Percentiles rank a stretch among this genome's conserved stretches.
Conservation (phyloP, 805 yeast species). For the Cyberlindnera meyerae region DNA sequence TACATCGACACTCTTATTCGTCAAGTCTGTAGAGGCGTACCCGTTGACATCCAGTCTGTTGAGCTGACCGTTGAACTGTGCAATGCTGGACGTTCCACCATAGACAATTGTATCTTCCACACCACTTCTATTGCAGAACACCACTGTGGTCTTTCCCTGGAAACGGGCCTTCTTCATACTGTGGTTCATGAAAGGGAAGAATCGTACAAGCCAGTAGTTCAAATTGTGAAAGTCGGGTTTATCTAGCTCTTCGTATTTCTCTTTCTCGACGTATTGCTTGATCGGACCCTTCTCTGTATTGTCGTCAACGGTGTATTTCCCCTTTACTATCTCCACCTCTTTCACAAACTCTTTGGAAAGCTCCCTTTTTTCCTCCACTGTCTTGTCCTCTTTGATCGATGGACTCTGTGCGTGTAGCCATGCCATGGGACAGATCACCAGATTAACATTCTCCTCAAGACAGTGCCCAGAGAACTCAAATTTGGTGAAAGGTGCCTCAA, state of each 20-base stretch:
- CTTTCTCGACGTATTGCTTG: slow-evolving; percentile 12
- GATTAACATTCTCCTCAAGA: slow-evolving; percentile 39
- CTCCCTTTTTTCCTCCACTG: slow-evolving; percentile 14
- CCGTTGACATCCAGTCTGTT: slow-evolving; percentile 16
- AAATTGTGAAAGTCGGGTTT: slow-evolving; percentile 46
- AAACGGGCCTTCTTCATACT: slow-evolving; percentile 6
- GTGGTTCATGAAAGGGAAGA: slow-evolving; percentile 55
- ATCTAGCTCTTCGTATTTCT: slow-evolving; percentile 27
- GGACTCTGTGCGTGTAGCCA: slow-evolving; percentile 63
- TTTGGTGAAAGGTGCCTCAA: slow-evolving; percentile 68
- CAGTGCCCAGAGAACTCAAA: slow-evolving; percentile 68
- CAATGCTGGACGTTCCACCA: slow-evolving; percentile 59
- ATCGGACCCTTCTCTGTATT: slow-evolving; percentile 4
- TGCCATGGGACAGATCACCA: slow-evolving; percentile 78
- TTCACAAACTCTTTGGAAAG: slow-evolving; percentile 7
- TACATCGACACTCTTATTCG: slow-evolving; percentile 47
- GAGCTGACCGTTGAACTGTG: slow-evolving; percentile 43
- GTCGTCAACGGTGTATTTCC: slow-evolving; percentile 13
- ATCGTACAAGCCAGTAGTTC: slow-evolving; percentile 71
- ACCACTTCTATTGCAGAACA: slow-evolving; percentile 71
- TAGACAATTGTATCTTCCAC: slow-evolving; percentile 65
- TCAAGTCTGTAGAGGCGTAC: slow-evolving; percentile 32
- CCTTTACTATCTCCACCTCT: slow-evolving; percentile 17
- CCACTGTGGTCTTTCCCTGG: slow-evolving; percentile 33
- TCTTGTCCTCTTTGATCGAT: slow-evolving; percentile 27